Evolutionary conservation across 805 yeast species (phyloP), one percentile per base, ranked within the genome.

Genomic region (Wickerhamomyces canadensis): DNA sequence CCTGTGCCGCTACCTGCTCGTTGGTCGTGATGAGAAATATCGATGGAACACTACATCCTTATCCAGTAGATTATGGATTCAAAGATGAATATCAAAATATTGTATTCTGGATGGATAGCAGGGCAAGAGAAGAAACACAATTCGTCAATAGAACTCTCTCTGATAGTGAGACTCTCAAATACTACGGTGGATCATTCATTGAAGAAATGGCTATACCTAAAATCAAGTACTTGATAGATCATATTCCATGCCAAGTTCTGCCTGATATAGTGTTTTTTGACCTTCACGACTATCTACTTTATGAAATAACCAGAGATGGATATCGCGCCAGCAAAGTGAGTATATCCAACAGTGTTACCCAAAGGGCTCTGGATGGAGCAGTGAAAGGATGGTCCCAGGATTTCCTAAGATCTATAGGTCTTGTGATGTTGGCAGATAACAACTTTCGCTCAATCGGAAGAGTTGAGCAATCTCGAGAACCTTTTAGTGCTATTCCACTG

Each of bases 151-250:
- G 19, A 1, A 18, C 3, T 1, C 18, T 46, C 8, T 24, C 34
- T 8, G 50, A 51, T 6, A 54, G 50, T 6, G 33, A 40, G 7
- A 42, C 48, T 7, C 44, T 57, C 30, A 40, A 44, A 1, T 45
- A 43, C 28, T 49, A 68, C 34, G 76, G 78, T 8, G 74, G 74
- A 2, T 48, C 56, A 0, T 64, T 75, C 25, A 62, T 74, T 5
- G 74, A 78, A 1, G 83, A 77, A 46, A 70, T 78, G 76, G 81
- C 75, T 1, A 42, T 76, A 1, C 77, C 81, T 4, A 78, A 77
- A 48, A 50, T 74, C 34, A 58, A 57, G 35, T 64, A 65, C 55
- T 51, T 71, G 21, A 47, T 60, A 19, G 59, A 62, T 23, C 40
- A 54, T 18, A 34, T 44, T 5, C 52, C 52, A 2, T 30, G 31